Base-by-base conservation (phyloP, 306 rosid species). In the Quercus suber region DNA sequence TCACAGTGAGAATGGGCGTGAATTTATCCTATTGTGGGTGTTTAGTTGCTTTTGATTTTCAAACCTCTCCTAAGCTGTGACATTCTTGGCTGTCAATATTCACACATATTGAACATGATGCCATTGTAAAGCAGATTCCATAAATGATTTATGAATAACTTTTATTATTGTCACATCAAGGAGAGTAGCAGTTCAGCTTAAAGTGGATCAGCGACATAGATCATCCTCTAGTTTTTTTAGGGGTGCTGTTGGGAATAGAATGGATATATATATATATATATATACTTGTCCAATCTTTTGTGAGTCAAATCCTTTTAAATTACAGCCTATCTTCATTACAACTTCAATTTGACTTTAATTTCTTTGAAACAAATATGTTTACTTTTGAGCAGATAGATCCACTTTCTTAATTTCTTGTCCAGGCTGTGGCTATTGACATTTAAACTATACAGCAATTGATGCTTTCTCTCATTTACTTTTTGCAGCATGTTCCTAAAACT, bases 401-500 rank as follows among this genome's bases (percentile, higher is more conserved):
- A 12, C n/a, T 67, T 75, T 57, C 45, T 1, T 71, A 23, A 12
- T 30, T 55, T 35, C n/a, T 3, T 59, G 28, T 68, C 11, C 60
- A 9, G 6, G 71, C 21, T 76, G 3, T 41, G 59, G 25, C 31
- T 53, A 23, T 65, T 9, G 15, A 23, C 17, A 8, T 35, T 33
- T 21, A 13, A 52, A n/a, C 10, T 56, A 9, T 35, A 71, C 33
- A n/a, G 69, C 27, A 57, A 53, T 52, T 77, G 70, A 77, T 56
- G 52, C 35, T 37, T 67, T 1, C 21, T 14, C 78, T 61, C 15
- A 21, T 84, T 51, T 84, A 13, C 76, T 70, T 83, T 3, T 81
- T 82, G 85, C 96, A 95, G 99, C 99, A 95, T 82, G 81, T 95
- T 86, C 99, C 99, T 73, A 95, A 86, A 91, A 91, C 85, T 23